Evolutionary conservation across 768 basidiomycete species (phyloP).

Genomic region (Coprinopsis sp.): DNA sequence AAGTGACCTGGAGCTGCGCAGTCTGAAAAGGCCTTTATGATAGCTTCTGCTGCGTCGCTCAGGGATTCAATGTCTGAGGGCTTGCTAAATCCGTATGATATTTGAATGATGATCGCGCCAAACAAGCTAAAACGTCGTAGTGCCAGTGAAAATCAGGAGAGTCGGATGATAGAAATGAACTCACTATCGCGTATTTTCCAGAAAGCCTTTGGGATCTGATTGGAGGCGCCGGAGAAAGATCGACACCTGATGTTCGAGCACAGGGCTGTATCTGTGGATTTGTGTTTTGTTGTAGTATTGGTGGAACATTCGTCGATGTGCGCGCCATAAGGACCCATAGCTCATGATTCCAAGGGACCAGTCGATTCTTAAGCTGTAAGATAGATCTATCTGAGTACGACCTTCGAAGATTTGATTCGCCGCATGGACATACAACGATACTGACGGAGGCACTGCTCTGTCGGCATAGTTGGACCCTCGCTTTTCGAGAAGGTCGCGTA

Average conservation of each 20-base stretch:
- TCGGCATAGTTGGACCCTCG: conserved; percentile 24
- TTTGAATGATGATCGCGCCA: too few relatives aligned
- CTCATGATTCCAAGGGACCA: conserved; percentile 9
- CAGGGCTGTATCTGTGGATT: conserved; percentile 20
- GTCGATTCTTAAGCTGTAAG: conserved; percentile 2
- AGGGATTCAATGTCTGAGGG: too few relatives aligned
- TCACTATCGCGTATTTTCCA: neutral
- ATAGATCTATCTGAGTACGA: neutral
- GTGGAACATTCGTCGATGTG: conserved; percentile 16
- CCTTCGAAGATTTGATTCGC: neutral
- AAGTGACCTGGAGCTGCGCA: too few relatives aligned
- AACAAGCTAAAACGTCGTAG: too few relatives aligned
- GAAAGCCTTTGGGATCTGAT: neutral
- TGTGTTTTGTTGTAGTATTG: conserved; percentile 12
- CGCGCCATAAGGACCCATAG: conserved; percentile 14
- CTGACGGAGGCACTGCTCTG: too few relatives aligned
- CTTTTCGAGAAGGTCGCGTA: conserved; percentile 25
- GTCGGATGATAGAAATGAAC: neutral
- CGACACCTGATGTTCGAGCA: conserved; percentile 15
- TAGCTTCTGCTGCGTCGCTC: too few relatives aligned
- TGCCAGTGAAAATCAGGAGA: too few relatives aligned
- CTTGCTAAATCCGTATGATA: conserved; percentile 4
- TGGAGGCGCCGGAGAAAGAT: neutral
- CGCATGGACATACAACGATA: too few relatives aligned
- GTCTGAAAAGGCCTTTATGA: too few relatives aligned